Evolutionary conservation across 2,329 filamentous ascomycete genomes (phyloP).

Genomic region (Scedosporium minutisporum): DNA sequence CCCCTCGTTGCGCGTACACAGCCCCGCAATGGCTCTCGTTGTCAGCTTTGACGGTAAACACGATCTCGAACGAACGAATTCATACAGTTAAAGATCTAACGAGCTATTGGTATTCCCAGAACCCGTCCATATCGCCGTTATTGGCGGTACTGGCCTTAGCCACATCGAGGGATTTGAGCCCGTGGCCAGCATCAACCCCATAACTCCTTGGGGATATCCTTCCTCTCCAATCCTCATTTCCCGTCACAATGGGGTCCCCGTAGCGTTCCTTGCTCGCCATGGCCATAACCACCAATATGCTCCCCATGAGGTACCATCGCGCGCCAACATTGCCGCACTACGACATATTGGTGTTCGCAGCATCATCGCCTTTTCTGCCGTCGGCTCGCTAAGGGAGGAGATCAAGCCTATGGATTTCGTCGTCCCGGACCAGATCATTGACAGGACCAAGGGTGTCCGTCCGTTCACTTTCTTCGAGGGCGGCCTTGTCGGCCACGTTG

Average conservation of each 20-base stretch:
- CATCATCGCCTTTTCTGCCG: conserved; percentile 90
- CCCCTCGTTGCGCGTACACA: not conserved
- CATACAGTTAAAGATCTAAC: not conserved
- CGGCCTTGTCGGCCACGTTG: conserved; percentile 86
- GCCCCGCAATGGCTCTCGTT: not conserved
- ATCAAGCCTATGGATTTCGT: conserved; percentile 96
- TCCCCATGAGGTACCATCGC: conserved; percentile 88
- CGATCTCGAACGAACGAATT: not conserved
- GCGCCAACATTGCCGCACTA: conserved; percentile 97
- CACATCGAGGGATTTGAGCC: conserved; percentile 80
- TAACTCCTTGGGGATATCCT: conserved; percentile 83
- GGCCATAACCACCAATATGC: conserved; percentile 80
- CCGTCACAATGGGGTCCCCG: conserved; percentile 68
- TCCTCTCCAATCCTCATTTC: conserved; percentile 73
- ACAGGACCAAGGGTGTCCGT: conserved; percentile 89
- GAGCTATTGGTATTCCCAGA: conserved; percentile 26
- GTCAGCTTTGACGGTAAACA: not conserved
- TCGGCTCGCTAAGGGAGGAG: conserved; percentile 83
- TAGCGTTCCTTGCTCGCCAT: conserved; percentile 93
- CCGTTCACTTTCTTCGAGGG: conserved; percentile 94
- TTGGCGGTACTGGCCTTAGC: conserved; percentile 86
- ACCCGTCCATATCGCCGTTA: conserved; percentile 74
- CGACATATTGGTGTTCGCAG: conserved; percentile 80
- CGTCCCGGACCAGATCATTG: conserved; percentile 90
- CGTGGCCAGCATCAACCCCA: conserved; percentile 65